phyloP scores from a whole-genome alignment of 192 early-diverging fungal genomes.

The Podila epigama region DNA sequence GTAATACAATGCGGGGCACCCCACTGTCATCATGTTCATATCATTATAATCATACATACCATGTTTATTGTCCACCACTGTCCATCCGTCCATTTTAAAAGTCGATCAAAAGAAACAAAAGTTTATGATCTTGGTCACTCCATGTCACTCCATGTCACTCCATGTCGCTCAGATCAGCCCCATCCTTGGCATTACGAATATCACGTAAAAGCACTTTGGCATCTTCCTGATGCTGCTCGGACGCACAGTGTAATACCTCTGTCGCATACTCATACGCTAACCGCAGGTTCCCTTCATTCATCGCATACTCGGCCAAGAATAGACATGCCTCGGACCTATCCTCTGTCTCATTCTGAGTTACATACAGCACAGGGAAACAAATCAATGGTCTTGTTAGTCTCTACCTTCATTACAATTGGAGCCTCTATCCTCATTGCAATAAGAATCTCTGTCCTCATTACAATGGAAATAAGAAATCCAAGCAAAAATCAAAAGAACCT shows the following conservation, averaged over 20 bases:
- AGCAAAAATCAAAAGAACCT: background rate
- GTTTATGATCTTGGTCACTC: background rate
- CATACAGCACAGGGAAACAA: constrained; percentile 1
- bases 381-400: background rate
- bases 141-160: constrained; percentile 1
- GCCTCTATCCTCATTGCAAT: background rate
- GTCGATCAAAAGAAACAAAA: background rate
- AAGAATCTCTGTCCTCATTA: background rate
- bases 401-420: background rate
- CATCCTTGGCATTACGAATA: constrained; percentile 27
- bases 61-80: too few relatives aligned
- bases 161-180: background rate
- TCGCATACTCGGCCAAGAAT: constrained; percentile 46
- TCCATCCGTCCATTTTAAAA: too few relatives aligned
- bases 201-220: constrained; percentile 47
- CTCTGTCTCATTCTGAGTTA: constrained; percentile 39
- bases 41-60: too few relatives aligned
- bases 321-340: constrained; percentile 50
- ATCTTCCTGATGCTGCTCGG: constrained; percentile 46
- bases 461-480: background rate
- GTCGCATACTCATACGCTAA: constrained; percentile 44
- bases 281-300: constrained; percentile 29
- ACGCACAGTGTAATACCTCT: constrained; percentile 30
- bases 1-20: too few relatives aligned
- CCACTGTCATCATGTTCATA: too few relatives aligned